Percentiles rank a stretch among this genome's conserved stretches.
Conservation (phyloP, 2,329 filamentous ascomycete species). For the Tympanopsis confertula region DNA sequence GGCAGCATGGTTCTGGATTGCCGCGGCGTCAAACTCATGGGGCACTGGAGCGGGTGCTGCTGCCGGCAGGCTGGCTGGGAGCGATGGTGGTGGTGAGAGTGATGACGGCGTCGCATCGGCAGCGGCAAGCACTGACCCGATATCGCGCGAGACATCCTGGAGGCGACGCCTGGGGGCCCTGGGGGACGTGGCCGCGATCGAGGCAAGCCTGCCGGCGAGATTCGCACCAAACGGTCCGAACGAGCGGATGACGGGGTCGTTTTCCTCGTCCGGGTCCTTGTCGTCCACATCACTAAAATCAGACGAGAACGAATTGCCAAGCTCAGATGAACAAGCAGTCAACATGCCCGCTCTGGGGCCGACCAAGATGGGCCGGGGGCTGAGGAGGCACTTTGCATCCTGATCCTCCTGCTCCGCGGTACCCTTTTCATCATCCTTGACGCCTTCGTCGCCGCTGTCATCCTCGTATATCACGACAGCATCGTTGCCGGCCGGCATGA, state of each 20-base stretch:
- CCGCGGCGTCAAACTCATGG: conserved; percentile 18
- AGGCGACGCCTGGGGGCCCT: conserved; percentile 20
- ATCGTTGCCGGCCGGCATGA: conserved; percentile 25
- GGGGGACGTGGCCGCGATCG: conserved; percentile 61
- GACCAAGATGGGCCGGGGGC: too few species aligned
- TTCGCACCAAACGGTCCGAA: conserved; percentile 86
- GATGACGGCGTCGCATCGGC: neutral
- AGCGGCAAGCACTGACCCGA: neutral
- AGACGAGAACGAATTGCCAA: conserved; percentile 33
- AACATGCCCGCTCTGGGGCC: too few species aligned
- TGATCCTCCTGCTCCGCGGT: conserved; percentile 11
- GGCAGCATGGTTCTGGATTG: conserved; percentile 72
- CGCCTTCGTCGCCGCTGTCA: conserved; percentile 40
- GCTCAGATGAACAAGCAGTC: too few species aligned
- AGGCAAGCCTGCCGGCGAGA: conserved; percentile 69
- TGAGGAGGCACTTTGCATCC: conserved; percentile 14
- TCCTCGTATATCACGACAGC: conserved; percentile 67
- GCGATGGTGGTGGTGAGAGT: neutral
- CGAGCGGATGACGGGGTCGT: conserved; percentile 82
- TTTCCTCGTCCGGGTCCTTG: conserved; percentile 80
- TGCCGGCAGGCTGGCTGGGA: conserved; percentile 1
- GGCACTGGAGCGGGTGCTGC: conserved; percentile 12
- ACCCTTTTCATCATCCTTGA: conserved; percentile 11
- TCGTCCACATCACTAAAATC: conserved; percentile 54
- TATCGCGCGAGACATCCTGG: neutral